These are phyloP conservation scores for Penicillium sp. DNA, from an alignment of 2,329 filamentous ascomycete species.

Conservation along the genomic window DNA sequence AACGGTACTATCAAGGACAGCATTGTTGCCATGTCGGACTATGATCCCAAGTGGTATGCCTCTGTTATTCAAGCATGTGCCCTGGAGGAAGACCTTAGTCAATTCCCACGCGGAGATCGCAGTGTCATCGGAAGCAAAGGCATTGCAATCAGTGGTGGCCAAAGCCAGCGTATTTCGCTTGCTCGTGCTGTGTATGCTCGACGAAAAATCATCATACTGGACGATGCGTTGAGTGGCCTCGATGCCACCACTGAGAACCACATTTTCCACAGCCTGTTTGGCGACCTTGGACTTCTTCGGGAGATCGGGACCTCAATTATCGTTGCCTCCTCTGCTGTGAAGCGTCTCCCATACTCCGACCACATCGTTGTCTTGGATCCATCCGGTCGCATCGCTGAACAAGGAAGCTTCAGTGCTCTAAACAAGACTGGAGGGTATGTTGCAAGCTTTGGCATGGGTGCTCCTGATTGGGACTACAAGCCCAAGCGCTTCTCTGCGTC, in stretches of 20 bases:
- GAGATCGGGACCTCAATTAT: slow-evolving; percentile 45
- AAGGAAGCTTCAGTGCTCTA: slow-evolving; percentile 46
- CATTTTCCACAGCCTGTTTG: slow-evolving; percentile 54
- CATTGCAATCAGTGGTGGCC: slow-evolving; percentile 57
- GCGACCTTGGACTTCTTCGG: slow-evolving; percentile 51
- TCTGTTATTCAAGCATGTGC: slow-evolving; percentile 43
- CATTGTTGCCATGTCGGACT: slow-evolving; percentile 42
- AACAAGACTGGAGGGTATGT: slow-evolving; percentile 45
- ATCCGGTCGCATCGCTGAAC: slow-evolving; percentile 45
- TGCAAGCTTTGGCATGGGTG: slow-evolving; percentile 41
- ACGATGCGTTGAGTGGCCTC: slow-evolving; percentile 58
- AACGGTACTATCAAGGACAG: slow-evolving; percentile 48
- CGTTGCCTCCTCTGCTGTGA: slow-evolving; percentile 44
- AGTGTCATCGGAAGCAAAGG: slow-evolving; percentile 58
- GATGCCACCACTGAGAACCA: slow-evolving; percentile 55
- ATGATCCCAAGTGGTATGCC: slow-evolving; percentile 43
- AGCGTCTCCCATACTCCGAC: slow-evolving; percentile 48
- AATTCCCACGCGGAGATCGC: slow-evolving; percentile 46
- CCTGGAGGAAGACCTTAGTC: slow-evolving; percentile 44
- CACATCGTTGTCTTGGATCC: slow-evolving; percentile 46
- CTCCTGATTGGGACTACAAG: slow-evolving; percentile 37
- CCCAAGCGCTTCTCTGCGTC: slow-evolving; percentile 24
- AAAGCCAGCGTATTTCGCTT: slow-evolving; percentile 59
- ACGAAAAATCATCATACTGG: slow-evolving; percentile 53
- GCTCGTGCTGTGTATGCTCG: slow-evolving; percentile 58